phyloP scores from a whole-genome alignment of 371 early-diverging fungal genomes.

The Massospora cicadina region DNA sequence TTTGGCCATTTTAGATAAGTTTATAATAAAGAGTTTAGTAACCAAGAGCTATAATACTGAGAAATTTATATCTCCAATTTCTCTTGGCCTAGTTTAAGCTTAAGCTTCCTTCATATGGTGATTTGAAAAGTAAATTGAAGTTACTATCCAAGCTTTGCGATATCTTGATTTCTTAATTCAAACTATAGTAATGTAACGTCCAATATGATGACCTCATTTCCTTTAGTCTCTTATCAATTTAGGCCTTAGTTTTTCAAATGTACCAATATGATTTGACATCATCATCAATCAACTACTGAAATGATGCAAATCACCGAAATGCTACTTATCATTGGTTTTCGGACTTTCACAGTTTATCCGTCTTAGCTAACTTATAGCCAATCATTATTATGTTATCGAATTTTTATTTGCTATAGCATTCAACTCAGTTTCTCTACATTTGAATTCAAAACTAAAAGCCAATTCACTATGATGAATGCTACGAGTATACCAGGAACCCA shows the following conservation, averaged over 20 bases:
- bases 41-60: too few relatives aligned
- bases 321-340: neutral
- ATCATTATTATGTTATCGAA: neutral
- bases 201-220: neutral
- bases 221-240: neutral
- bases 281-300: neutral
- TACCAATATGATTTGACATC: neutral
- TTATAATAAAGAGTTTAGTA: neutral
- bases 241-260: neutral
- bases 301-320: neutral
- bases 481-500: too few relatives aligned
- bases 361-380: neutral
- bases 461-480: neutral
- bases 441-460: neutral
- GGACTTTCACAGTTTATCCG: neutral
- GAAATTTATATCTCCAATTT: neutral
- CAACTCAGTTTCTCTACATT: neutral
- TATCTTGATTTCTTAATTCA: neutral
- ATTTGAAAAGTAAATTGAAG: neutral
- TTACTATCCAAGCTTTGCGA: neutral
- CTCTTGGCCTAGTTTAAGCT: neutral
- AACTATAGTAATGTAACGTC: neutral
- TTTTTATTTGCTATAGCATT: neutral
- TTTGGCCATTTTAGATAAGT: neutral
- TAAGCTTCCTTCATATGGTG: neutral